Base-by-base conservation (phyloP, 2,329 filamentous ascomycete species). In the Colletotrichum kahawae region DNA sequence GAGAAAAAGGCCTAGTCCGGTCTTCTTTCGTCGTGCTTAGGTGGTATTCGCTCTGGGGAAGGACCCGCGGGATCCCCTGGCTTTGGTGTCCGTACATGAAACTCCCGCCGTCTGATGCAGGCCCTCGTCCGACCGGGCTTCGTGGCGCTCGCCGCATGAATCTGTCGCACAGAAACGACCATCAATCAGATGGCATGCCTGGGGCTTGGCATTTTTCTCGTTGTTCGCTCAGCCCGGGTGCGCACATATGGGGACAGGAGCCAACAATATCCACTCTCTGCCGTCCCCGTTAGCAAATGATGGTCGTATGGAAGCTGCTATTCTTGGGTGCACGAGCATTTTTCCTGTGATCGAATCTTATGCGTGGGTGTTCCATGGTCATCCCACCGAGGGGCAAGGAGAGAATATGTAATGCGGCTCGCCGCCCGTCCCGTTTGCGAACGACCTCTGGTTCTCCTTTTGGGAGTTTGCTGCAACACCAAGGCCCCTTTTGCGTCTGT, bases 51-150 rank as follows among this genome's bases (percentile, higher is more conserved):
- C 33, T 8, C 21, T 27, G 60, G 67, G 21, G 67, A 62, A 5
- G 43, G n/a, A 51, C 27, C 34, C 29, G 27, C 36, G 38, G 67
- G 48, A 70, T 54, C 62, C 60, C 60, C 51, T 36, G 59, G 31
- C 59, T 29, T 13, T 59, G 57, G 69, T 67, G 72, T 38, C 57
- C 34, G 36, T 10, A 75, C 64, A 68, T 75, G 73, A 75, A 75
- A 75, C 73, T 59, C 63, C 73, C 18, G 64, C 69, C 69, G 73
- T 75, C 73, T 75, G 73, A 75, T 72, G 57, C 73, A 72, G 16
- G 56, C 57, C 73, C 69, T 72, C 72, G 69, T 73, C 69, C 48
- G 70, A 75, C 73, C 63, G 24, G 43, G 63, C 63, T 59, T 64
- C 56, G 69, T 68, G 69, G 69, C 64, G 69, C 69, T 73, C 57